Base-by-base conservation (phyloP, 805 yeast species). In the Candida silvatica region DNA sequence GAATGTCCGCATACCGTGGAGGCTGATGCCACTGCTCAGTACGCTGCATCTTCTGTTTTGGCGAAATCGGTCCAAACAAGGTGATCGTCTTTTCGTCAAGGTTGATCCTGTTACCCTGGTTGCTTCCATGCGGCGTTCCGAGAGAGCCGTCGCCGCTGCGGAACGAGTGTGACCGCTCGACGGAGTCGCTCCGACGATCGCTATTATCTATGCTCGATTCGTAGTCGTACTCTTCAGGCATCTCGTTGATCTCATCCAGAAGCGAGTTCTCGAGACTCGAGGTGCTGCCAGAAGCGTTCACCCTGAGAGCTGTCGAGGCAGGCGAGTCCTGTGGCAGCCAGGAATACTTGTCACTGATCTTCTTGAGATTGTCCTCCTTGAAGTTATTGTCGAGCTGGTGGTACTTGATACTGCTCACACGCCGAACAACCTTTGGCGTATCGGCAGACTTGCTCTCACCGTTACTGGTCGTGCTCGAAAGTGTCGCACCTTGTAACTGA, bases 141-240 rank as follows among this genome's bases (percentile, higher is more conserved):
- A 15, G 15, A 28, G 20, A 16, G 11, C 7, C 11, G 11, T 28
- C 15, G 11, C 11, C 11, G 11, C 3, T n/a, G 17, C 6, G 15
- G 15, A n/a, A n/a, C 31, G 18, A 28, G 20, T 6, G 11, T 12
- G 6, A 6, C 11, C 18, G 15, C 11, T 28, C 31, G n/a, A 15
- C 18, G 7, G 11, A 18, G 28, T 26, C 11, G 6, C 16, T 17
- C 16, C 17, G 11, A 26, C 14, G 14, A 11, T 11, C 28, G 14
- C 28, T 26, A 15, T 15, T 15, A 26, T 26, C 16, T 8, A 28
- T 12, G 17, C 17, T 20, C 15, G 15, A 12, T 11, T 32, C 35
- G 19, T 24, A 24, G 29, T 32, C 64, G 35, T 39, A 59, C 37
- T 61, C 66, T 34, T 58, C 64, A 2, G 65, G 64, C 4, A 61